These are phyloP conservation scores for Kodamaea ohmeri DNA, from an alignment of 1,139 yeast genomes.

Conservation along the genomic window DNA sequence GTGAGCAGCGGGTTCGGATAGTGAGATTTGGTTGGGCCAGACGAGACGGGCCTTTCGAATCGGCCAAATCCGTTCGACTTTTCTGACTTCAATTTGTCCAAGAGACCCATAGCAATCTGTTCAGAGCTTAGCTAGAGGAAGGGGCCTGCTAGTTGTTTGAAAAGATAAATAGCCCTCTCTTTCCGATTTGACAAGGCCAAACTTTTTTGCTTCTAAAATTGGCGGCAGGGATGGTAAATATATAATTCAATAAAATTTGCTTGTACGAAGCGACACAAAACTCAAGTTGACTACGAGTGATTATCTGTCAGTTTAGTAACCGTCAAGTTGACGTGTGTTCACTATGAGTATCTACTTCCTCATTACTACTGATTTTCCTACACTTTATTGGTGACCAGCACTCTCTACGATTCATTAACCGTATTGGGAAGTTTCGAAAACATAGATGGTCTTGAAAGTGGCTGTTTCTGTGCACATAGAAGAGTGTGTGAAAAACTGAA, in stretches of 20 bases:
- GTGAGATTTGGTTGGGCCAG: conserved; percentile 13
- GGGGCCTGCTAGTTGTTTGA: neutral
- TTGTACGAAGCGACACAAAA: neutral
- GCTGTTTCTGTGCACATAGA: too few species aligned
- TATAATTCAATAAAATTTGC: conserved; percentile 2
- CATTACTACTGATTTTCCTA: neutral
- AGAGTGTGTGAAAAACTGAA: too few species aligned
- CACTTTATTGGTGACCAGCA: neutral
- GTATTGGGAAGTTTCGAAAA: conserved; percentile 2
- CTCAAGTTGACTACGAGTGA: neutral
- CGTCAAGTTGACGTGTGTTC: neutral
- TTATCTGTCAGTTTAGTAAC: neutral
- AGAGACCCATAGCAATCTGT: conserved; percentile 22
- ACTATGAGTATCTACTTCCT: neutral
- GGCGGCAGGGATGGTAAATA: conserved; percentile 13
- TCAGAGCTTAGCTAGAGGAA: neutral
- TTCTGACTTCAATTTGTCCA: conserved; percentile 19
- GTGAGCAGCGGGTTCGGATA: conserved; percentile 21
- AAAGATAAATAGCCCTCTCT: conserved; percentile 1
- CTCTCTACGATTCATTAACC: neutral
- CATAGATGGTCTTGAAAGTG: neutral
- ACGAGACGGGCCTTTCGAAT: neutral
- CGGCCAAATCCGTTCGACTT: conserved; percentile 3
- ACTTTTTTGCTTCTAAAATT: conserved; percentile 11
- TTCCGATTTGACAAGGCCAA: conserved; percentile 2